Evolutionary conservation across 73 alveolate species (phyloP), one percentile per base, ranked within the genome.

Genomic region (Paramecium primaurelia): DNA sequence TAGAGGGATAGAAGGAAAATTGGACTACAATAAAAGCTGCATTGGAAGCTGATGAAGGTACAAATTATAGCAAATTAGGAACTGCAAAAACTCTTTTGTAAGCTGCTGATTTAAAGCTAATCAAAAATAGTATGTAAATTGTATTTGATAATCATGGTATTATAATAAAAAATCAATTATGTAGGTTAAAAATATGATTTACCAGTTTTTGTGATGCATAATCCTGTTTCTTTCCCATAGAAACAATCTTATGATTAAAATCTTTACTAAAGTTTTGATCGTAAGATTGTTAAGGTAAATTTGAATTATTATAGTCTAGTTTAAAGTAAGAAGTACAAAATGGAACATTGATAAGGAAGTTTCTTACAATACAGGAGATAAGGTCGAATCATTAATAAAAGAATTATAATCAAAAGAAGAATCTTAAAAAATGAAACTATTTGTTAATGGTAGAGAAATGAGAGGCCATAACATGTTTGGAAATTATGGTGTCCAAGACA

Each of bases 21-120:
- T 80, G 91, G 91, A 34, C 20, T 45, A 49, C 91, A 0, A 80
- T 80, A 18, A 42, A 16, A 80, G 44, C 47, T 4, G 91, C 91
- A 44, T 34, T 80, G n/a, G 91, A 80, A 32, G 91, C 73, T 42
- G 91, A 80, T 47, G 91, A 80, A 80, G 44, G 91, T 80, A 80
- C 32, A 7, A 0, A 22, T 20, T 45, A 25, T 18, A 1, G 38
- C 1, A n/a, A 45, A 22, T 40, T 42, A 80, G 91, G 49, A 25
- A 80, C 71, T 49, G 91, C 91, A 8, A 80, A 80, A 47, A 26
- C 73, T 38, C 32, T 80, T 7, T 80, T 80, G 49, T 45, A 45
- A 45, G 91, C 91, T 4, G 91, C 75, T 49, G 91, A 80, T 8
- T 47, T 80, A 25, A 80, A 44, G 75, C 73, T 80, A 45, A 44